Conservation (phyloP, 805 yeast species). For the Blastobotrys americana region DNA sequence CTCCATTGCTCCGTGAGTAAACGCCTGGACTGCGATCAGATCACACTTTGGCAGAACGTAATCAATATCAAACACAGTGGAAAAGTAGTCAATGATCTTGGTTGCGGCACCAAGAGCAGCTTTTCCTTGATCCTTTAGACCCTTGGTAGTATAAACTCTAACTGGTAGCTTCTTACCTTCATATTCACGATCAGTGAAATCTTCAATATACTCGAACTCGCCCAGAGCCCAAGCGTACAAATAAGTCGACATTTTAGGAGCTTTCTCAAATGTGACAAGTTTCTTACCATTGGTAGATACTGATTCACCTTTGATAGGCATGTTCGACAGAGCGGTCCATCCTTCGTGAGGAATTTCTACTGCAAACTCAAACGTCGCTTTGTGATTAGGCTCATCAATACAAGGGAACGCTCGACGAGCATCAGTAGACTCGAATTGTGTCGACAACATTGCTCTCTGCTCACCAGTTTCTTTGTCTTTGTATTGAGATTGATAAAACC, state of each 20-base stretch:
- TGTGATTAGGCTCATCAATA: conserved; percentile 75
- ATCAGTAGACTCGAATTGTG: conserved; percentile 84
- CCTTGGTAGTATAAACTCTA: conserved; percentile 74
- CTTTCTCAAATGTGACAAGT: conserved; percentile 72
- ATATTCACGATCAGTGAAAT: conserved; percentile 31
- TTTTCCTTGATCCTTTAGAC: conserved; percentile 61
- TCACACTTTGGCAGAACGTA: conserved; percentile 78
- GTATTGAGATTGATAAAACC: conserved; percentile 69
- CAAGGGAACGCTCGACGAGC: conserved; percentile 85
- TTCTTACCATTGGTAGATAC: conserved; percentile 45
- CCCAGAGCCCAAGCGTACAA: conserved; percentile 79
- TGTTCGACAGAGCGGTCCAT: conserved; percentile 32
- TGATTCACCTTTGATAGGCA: conserved; percentile 60
- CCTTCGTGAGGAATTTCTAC: conserved; percentile 37
- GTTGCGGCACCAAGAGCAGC: conserved; percentile 72
- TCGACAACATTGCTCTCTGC: conserved; percentile 61
- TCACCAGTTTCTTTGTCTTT: conserved; percentile 50
- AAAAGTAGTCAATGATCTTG: conserved; percentile 66
- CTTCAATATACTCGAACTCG: conserved; percentile 68
- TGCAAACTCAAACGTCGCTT: conserved; percentile 62
- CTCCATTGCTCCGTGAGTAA: conserved; percentile 86
- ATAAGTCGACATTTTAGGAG: conserved; percentile 81
- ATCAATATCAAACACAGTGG: conserved; percentile 62
- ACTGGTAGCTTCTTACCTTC: conserved; percentile 65
- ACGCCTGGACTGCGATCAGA: conserved; percentile 76